Base-by-base conservation (phyloP, 1,284 basidiomycete species). In the Fomitopsis pinicola region DNA sequence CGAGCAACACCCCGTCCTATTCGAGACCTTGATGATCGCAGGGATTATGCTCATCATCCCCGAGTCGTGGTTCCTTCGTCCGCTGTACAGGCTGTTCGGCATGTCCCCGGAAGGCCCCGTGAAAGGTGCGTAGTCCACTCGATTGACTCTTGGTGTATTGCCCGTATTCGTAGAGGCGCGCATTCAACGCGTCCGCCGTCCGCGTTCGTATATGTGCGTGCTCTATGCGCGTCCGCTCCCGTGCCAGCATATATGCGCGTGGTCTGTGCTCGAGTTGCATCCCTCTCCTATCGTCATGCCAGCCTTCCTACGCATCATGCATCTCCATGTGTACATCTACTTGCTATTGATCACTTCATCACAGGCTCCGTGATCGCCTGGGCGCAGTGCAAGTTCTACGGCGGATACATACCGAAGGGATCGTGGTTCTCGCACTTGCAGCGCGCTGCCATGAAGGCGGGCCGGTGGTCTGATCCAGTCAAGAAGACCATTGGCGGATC, bases 381-480 rank as follows among this genome's bases (percentile, higher is more conserved):
- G 72, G 59, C 67, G 10, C 72, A 74, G 59, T 55, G 71, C 15
- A 42, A 40, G 14, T 71, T 73, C 62, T 73, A 61, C 52, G 71
- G 71, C 22, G 64, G 58, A 10, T 61, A 57, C 0, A 66, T 73
- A 9, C 50, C 19, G 10, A 38, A 59, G 50, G 68, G 67, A 12
- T 68, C 66, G 40, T 73, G 71, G 72, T 74, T 74, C 59, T 22
- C 70, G 2, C 33, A n/a, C 12, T 59, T 74, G 14, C 72, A 73
- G 59, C 42, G 60, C 5, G 61, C 64, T 1, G 70, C 63, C 4
- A 72, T 72, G 71, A 67, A 50, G 28, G 28, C 28, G 4, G 48
- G 14, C 26, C 48, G 28, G 3, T 50, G 26, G 48, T 2, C 30
- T 28, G 48, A 33, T 4, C 48, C 48, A 7, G 28, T 50, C 6